A percentile compares a stretch with the other conserved stretches of the same genome.
Conservation (phyloP, 306 rosid species). For the Mimosa pudica region DNA sequence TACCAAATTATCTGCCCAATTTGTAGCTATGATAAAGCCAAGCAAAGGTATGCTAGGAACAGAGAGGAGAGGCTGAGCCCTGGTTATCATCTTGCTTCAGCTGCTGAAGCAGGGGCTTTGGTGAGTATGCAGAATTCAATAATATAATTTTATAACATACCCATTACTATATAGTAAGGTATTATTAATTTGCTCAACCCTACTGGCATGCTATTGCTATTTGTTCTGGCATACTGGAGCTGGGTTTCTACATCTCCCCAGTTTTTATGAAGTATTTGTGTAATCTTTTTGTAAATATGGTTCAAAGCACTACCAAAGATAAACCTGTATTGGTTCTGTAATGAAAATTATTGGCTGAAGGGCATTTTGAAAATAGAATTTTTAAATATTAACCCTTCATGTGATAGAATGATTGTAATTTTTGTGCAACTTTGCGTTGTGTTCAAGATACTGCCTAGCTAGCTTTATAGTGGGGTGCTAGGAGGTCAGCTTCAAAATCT, state of each 20-base stretch:
- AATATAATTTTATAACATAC: conserved; percentile 22
- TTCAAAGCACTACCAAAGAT: conserved; percentile 11
- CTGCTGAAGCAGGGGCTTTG: conserved; percentile 97
- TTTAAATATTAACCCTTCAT: conserved; percentile 22
- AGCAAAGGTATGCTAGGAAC: conserved; percentile 70
- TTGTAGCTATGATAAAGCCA: conserved; percentile 85
- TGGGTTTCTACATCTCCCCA: conserved; percentile 17
- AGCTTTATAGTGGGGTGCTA: conserved; percentile 29
- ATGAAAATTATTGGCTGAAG: conserved; percentile 21
- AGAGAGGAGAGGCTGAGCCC: conserved; percentile 73
- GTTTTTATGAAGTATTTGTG: conserved; percentile 25
- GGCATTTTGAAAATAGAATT: conserved; percentile 28
- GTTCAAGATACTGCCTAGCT: conserved; percentile 28
- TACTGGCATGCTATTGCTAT: conserved; percentile 26
- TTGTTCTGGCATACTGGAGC: conserved; percentile 22
- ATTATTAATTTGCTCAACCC: conserved; percentile 21
- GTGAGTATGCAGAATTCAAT: conserved; percentile 53
- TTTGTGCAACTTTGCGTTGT: conserved; percentile 2
- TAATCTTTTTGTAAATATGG: not conserved
- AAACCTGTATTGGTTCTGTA: conserved; percentile 26
- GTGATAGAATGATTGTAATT: not conserved
- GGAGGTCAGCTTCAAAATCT: conserved; percentile 23
- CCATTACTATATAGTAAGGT: not conserved
- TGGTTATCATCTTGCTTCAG: conserved; percentile 89
- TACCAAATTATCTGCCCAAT: conserved; percentile 1